Evolutionary conservation across 768 basidiomycete genomes (phyloP), one percentile per base, ranked within the genome.

Genomic region (Pisolithus tinctorius): DNA sequence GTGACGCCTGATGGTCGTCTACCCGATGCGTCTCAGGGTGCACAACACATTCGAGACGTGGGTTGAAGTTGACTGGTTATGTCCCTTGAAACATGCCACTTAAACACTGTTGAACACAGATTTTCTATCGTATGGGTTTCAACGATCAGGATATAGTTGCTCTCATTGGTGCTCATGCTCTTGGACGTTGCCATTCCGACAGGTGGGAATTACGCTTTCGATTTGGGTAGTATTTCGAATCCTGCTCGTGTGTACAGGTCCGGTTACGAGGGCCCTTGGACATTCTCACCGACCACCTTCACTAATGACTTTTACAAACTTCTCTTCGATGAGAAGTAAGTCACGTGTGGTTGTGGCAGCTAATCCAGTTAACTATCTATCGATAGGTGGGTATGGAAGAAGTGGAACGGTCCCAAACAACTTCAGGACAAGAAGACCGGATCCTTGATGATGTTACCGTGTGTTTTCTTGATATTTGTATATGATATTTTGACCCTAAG

Each of bases 71-170:
- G 2, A 29, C 47, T 36, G 3, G 23, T 27, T 25, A 6, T 17
- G 29, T 23, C n/a, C 29, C 14, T 16, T 27, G 43, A 17, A 17
- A 29, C 40, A 8, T 6, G 23, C 43, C 43, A 29, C 43, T 30
- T n/a, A 45, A 45, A 27, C 25, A 16, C 43, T 27, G 16, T 11
- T 25, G 27, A 30, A 4, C 26, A 29, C 45, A 77, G 75, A 81
- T 86, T 68, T 87, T 86, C 71, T 78, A 84, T 68, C 79, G 84
- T 50, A 86, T 86, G 85, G 85, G 84, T 48, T 94, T 97, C 77
- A 87, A 93, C 65, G 95, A 99, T 71, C 91, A 90, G 69, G 95
- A 97, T 72, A 98, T 98, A 46, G 94, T 96, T 54, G 91, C 92
- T 50, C 87, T 97, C 58, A 81, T 82, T 23, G 95, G 95, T 55